These are phyloP conservation scores for Fusarium austroafricanum DNA, from an alignment of 2,329 filamentous ascomycete genomes.

Conservation along the genomic window DNA sequence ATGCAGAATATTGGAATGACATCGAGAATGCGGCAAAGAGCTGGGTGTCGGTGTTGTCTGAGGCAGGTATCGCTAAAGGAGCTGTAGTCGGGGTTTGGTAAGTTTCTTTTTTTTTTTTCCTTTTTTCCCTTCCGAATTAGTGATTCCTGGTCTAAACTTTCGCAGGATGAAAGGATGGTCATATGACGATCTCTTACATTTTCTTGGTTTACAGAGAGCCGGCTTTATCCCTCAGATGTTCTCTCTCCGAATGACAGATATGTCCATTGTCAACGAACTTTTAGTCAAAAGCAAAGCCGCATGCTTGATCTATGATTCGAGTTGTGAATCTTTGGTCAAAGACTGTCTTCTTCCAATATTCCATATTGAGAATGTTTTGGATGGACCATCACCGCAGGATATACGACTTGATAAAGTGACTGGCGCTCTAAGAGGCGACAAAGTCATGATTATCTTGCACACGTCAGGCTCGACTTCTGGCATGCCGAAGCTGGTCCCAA, in stretches of 20 bases:
- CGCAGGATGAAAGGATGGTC: slow-evolving; percentile 5
- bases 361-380: fast-evolving
- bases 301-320: slow-evolving; percentile 1
- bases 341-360: neutral
- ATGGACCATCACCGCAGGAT: fast-evolving
- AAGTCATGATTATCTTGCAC: slow-evolving; percentile 5
- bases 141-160: neutral
- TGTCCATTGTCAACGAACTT: neutral
- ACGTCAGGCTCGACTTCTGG: slow-evolving; percentile 15
- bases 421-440: neutral
- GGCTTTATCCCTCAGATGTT: slow-evolving; percentile 1
- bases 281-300: neutral
- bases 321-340: neutral
- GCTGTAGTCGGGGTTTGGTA: slow-evolving; percentile 16
- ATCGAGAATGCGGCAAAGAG: neutral
- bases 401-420: neutral
- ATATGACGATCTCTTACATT: slow-evolving; percentile 11
- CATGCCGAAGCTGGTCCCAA: slow-evolving; percentile 5
- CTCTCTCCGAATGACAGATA: slow-evolving; percentile 2
- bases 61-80: neutral
- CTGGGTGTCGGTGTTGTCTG: neutral
- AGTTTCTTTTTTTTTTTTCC: fast-evolving
- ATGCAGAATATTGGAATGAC: neutral
- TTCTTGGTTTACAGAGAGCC: neutral
- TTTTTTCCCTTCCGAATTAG: no score